Evolutionary conservation across 2,329 filamentous ascomycete species (phyloP).

Genomic region (Cadophora malorum): DNA sequence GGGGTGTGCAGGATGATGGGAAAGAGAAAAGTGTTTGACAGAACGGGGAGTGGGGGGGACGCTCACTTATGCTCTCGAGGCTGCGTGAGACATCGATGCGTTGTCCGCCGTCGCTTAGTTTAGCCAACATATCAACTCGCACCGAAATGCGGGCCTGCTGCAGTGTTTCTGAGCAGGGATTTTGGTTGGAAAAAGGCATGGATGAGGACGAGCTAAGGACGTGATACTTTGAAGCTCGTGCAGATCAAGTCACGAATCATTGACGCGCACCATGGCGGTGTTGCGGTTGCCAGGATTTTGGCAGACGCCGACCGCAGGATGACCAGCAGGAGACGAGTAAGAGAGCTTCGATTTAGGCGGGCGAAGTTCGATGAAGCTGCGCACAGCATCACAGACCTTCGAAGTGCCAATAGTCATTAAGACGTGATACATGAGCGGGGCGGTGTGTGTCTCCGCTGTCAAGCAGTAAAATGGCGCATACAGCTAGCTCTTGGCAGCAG

Average conservation of each 20-base stretch:
- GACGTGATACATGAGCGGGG: constrained; percentile 19
- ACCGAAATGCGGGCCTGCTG: constrained; percentile 28
- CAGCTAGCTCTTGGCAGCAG: constrained; percentile 15
- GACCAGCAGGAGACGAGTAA: constrained; percentile 13
- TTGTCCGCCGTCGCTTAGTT: constrained; percentile 38
- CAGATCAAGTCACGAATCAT: constrained; percentile 35
- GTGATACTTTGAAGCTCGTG: constrained; percentile 34
- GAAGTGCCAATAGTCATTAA: neutral
- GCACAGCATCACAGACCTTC: neutral
- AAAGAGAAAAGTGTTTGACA: constrained; percentile 30
- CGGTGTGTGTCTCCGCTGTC: constrained; percentile 26
- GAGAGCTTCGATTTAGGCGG: neutral
- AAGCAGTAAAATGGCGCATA: constrained; percentile 27
- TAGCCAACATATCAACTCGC: constrained; percentile 35
- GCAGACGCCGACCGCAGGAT: constrained; percentile 14
- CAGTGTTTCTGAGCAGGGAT: constrained; percentile 24
- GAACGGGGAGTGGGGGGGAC: constrained; percentile 31
- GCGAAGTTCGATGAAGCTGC: constrained; percentile 12
- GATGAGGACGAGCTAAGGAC: constrained; percentile 19
- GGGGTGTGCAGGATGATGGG: constrained; percentile 26
- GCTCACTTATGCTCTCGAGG: constrained; percentile 40
- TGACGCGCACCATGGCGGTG: constrained; percentile 16
- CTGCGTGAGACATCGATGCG: constrained; percentile 43
- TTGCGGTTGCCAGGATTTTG: constrained; percentile 14
- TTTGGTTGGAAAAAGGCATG: constrained; percentile 29